A percentile compares a stretch with the other conserved stretches of the same genome.
Conservation (phyloP, 805 yeast species). For the Pichia nakasei region DNA sequence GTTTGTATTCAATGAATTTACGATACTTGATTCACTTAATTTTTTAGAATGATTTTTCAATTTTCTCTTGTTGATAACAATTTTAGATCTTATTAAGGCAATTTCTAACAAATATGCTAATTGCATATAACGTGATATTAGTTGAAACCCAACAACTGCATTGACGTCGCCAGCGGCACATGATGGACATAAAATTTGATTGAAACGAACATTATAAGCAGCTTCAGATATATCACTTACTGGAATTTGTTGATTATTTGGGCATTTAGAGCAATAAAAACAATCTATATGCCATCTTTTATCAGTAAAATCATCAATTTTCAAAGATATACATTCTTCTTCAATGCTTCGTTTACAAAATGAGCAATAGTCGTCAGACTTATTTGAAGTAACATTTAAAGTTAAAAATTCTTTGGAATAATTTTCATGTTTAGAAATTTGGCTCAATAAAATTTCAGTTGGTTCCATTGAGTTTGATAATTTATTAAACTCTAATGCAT, state of each 20-base stretch:
- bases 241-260: conserved; percentile 1
- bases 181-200: conserved; percentile 45
- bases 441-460: conserved; percentile 52
- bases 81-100: conserved; percentile 67
- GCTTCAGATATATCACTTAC: conserved; percentile 30
- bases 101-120: conserved; percentile 70
- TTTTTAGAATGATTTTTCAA: conserved; percentile 2
- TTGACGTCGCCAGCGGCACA: conserved; percentile 50
- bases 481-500: conserved; percentile 63
- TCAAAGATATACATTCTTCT: conserved; percentile 60
- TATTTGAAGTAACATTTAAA: conserved; percentile 33
- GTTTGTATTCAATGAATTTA: neutral
- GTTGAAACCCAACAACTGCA: conserved; percentile 45
- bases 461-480: conserved; percentile 49
- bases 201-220: conserved; percentile 32
- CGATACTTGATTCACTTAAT: neutral
- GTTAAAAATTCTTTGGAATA: conserved; percentile 28
- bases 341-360: conserved; percentile 72
- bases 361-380: conserved; percentile 70
- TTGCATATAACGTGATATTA: conserved; percentile 65
- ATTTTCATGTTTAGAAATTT: conserved; percentile 38
- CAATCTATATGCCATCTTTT: conserved; percentile 80
- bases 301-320: conserved; percentile 24
- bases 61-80: conserved; percentile 39
- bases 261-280: conserved; percentile 58